Conservation (phyloP, 805 yeast species). For the Cyberlindnera japonica region DNA sequence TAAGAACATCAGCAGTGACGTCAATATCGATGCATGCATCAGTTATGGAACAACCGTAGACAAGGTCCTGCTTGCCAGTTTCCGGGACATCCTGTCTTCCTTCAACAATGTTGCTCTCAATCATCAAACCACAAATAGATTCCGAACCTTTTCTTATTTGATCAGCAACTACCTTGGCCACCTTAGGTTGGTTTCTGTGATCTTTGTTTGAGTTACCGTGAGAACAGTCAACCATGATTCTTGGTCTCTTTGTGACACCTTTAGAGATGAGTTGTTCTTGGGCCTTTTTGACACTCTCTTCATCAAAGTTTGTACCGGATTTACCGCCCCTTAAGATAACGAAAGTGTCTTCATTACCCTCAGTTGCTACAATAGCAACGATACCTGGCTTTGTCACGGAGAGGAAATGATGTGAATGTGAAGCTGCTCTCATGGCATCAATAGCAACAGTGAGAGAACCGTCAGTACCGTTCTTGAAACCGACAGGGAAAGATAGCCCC, state of each 20-base stretch:
- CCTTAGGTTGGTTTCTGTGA: constrained; percentile 92
- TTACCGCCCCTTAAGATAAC: constrained; percentile 96
- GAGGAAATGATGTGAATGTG: constrained; percentile 91
- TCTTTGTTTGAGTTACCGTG: constrained; percentile 97
- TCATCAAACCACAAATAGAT: constrained; percentile 87
- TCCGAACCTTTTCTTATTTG: constrained; percentile 82
- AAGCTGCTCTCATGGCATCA: constrained; percentile 91
- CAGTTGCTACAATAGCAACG: constrained; percentile 93
- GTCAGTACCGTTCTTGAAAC: constrained; percentile 98
- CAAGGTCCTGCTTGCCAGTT: constrained; percentile 72
- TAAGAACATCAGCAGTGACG: constrained; percentile 76
- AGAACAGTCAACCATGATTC: constrained; percentile 92
- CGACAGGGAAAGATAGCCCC: constrained; percentile 97
- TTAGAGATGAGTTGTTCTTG: constrained; percentile 53
- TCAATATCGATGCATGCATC: constrained; percentile 97
- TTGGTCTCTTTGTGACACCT: constrained; percentile 29
- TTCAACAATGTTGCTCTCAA: constrained; percentile 86
- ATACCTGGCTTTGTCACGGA: constrained; percentile 96
- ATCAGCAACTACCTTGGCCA: constrained; percentile 71
- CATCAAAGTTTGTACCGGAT: constrained; percentile 89
- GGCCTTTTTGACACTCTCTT: constrained; percentile 66
- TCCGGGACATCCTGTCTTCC: constrained; percentile 87
- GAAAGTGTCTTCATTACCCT: constrained; percentile 93
- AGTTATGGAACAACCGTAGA: constrained; percentile 94
- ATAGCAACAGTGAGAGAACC: constrained; percentile 90